These are phyloP conservation scores for Stropharia rugosoannulata DNA, from an alignment of 768 basidiomycete species.

Conservation along the genomic window DNA sequence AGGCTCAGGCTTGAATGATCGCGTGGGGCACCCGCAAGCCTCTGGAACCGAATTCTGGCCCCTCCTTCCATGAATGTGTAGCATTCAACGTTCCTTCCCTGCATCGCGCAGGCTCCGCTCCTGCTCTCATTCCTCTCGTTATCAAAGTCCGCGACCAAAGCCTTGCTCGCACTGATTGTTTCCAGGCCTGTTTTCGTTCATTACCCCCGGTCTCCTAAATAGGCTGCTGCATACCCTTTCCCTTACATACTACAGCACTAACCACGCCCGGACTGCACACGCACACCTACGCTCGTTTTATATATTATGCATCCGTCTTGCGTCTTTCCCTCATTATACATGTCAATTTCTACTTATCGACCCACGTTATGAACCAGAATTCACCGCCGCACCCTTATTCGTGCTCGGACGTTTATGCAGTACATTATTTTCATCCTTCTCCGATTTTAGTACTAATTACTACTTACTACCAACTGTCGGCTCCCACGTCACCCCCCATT, in stretches of 20 bases:
- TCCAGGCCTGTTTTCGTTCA: not conserved
- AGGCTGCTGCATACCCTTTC: not conserved
- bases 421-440: not conserved
- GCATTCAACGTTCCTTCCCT: not conserved
- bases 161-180: not conserved
- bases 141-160: not conserved
- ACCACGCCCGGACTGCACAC: not conserved
- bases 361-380: not conserved
- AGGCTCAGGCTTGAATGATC: slow-evolving; percentile 3
- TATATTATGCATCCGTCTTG: not conserved
- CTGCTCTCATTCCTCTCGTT: not conserved
- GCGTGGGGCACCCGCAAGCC: not conserved
- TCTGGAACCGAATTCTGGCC: not conserved
- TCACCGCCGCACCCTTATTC: not conserved
- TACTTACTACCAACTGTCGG: too few species aligned
- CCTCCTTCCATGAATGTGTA: not conserved
- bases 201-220: not conserved
- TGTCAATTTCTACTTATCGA: not conserved
- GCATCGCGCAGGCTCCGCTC: not conserved
- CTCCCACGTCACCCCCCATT: too few species aligned
- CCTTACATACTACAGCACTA: not conserved
- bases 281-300: slow-evolving; percentile 2
- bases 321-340: not conserved
- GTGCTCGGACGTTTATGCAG: slow-evolving; percentile 1
- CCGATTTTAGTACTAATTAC: too few species aligned